Percentiles rank a stretch among this genome's conserved stretches.
Evolutionary conservation across 805 yeast species (phyloP).

Genomic region (Sugiyamaella smithiae): DNA sequence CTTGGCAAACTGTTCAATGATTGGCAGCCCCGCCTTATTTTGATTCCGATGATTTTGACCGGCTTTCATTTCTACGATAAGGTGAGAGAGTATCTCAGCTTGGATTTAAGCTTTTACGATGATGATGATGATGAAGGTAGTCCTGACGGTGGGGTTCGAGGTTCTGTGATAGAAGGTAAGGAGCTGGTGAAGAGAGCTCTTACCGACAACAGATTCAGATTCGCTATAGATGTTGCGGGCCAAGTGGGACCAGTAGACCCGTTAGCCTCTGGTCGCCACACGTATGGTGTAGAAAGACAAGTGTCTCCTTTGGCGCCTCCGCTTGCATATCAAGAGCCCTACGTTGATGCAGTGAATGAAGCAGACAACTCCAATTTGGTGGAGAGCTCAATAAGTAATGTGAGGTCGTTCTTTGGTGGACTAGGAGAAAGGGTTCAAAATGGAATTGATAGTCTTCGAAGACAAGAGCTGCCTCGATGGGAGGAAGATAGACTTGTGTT

Average conservation of each 20-base stretch:
- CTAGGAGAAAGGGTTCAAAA: slow-evolving; percentile 20
- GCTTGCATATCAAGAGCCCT: not conserved
- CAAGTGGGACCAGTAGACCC: slow-evolving; percentile 3
- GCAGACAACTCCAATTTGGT: not conserved
- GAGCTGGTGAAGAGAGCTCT: slow-evolving; percentile 34
- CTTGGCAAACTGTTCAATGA: slow-evolving; percentile 69
- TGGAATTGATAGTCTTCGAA: slow-evolving; percentile 11
- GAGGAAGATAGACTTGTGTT: slow-evolving; percentile 12
- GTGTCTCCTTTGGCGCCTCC: not conserved
- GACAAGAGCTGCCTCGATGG: slow-evolving; percentile 5
- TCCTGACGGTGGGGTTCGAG: slow-evolving; percentile 4
- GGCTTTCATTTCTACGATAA: slow-evolving; percentile 65
- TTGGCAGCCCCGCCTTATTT: slow-evolving; percentile 68
- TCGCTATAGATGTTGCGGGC: slow-evolving; percentile 16
- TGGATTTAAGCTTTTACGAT: slow-evolving; percentile 38
- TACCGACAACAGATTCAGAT: slow-evolving; percentile 26
- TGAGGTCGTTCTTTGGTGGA: slow-evolving; percentile 22
- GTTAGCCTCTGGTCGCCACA: not conserved
- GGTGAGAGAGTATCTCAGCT: slow-evolving; percentile 44
- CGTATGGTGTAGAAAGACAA: not conserved
- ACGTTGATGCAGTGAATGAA: not conserved
- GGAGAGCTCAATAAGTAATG: slow-evolving; percentile 10
- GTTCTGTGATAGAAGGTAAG: slow-evolving; percentile 34
- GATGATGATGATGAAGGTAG: slow-evolving; percentile 32
- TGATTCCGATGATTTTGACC: slow-evolving; percentile 68